Percentiles rank a stretch among this genome's conserved stretches.
Conservation (phyloP, 1,139 yeast genomes). For the Diutina catenulata region DNA sequence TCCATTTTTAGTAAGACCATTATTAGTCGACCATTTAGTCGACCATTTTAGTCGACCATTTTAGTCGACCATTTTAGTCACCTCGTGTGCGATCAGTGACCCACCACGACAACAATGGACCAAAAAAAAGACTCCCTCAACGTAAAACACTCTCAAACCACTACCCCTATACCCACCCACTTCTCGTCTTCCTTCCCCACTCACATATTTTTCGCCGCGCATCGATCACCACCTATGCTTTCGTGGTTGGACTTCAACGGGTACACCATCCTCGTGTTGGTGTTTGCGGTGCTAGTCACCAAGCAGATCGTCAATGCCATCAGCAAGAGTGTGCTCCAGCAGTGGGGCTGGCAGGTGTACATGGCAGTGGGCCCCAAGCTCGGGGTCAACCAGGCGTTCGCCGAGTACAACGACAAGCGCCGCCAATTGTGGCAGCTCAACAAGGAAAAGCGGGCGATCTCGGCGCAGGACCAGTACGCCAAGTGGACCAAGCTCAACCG, state of each 20-base stretch:
- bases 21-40: too few species aligned
- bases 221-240: too few species aligned
- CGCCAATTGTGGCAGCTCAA: slow-evolving; percentile 35
- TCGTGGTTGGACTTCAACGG: neutral
- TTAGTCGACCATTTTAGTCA: too few species aligned
- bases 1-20: too few species aligned
- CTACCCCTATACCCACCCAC: too few species aligned
- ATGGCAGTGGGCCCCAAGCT: slow-evolving; percentile 21
- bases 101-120: too few species aligned
- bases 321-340: slow-evolving; percentile 25
- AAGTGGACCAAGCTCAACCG: slow-evolving; percentile 91
- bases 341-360: slow-evolving; percentile 30
- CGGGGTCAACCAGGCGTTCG: slow-evolving; percentile 17
- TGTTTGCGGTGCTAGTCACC: slow-evolving; percentile 20
- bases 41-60: too few species aligned
- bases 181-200: too few species aligned
- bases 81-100: too few species aligned
- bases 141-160: too few species aligned
- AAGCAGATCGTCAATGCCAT: slow-evolving; percentile 20
- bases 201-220: too few species aligned
- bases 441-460: slow-evolving; percentile 45
- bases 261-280: slow-evolving; percentile 11
- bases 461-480: slow-evolving; percentile 92
- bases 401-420: slow-evolving; percentile 26
- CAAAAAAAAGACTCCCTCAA: too few species aligned